Base-by-base conservation (phyloP, 495 filamentous ascomycete species). In the Tuber umbilicatum region DNA sequence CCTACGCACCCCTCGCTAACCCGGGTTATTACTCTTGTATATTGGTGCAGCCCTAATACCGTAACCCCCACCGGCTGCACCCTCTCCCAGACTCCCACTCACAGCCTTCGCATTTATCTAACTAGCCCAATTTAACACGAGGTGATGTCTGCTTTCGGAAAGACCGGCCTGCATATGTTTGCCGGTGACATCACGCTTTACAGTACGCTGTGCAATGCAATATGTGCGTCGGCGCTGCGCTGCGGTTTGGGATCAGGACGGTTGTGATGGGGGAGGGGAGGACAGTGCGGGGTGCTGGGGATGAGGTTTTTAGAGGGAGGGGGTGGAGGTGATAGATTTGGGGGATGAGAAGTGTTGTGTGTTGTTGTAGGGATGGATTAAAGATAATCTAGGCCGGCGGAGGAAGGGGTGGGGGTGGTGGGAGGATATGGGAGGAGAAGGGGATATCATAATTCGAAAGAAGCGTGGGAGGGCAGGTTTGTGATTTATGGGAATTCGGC, bases 201-300 rank as follows among this genome's bases (percentile, higher is more conserved):
- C 83, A 95, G 92, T 14, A 94, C 93, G 2, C 85, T 6, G 94
- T 92, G 21, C 93, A 92, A 0, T 97, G 93, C 82, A 90, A 94
- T 82, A 95, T 95, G 92, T 94, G 92, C 86, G 91, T 70, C 78
- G 79, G 85, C 71, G 92, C 93, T 5, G 93, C 91, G 79, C 84
- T 96, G 68, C 86, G 94, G 73, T 95, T 93, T 85, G 91, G 91
- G 79, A 88, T 97, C 55, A 86, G 87, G 71, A 89, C 92, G 4
- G 92, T 95, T 3, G 92, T 97, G 45, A 88, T 96, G 84, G 93
- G 93, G 12, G 93, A 97, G 85, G 93, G 94, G 81, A 87, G 87
- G 80, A 94, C 87, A 68, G 94, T 93, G 75, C 2, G 31, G 35
- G 79, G 92, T 5, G 92, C 92, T 64, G 92, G 91, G 92, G 17